Conservation (phyloP, 1,139 yeast species). For the Kurtzmaniella quercitrusa region DNA sequence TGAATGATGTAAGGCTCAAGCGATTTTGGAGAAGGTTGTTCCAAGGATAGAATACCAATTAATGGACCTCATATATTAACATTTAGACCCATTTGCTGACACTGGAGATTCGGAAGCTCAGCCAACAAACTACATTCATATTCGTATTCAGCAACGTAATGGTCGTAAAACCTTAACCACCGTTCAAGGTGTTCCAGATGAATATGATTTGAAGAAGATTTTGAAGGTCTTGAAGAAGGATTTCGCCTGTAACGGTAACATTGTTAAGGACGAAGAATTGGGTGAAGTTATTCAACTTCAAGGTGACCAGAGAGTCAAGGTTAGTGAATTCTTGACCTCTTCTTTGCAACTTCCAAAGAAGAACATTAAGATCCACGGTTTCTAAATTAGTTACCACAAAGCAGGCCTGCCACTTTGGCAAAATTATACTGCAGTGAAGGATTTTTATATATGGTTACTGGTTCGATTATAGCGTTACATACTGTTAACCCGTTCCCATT, state of each 20-base stretch:
- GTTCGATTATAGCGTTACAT: background rate
- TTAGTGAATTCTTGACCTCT: constrained; percentile 84
- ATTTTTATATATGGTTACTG: background rate
- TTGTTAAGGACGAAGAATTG: constrained; percentile 92
- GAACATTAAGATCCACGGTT: constrained; percentile 97
- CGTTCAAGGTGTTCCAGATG: constrained; percentile 94
- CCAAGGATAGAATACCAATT: background rate
- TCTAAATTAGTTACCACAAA: constrained; percentile 37
- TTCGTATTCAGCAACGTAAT: constrained; percentile 99
- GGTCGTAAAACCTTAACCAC: constrained; percentile 99
- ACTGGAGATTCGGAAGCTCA: constrained; percentile 99
- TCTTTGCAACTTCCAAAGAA: constrained; percentile 91
- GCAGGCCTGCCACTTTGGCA: background rate
- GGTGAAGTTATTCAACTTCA: constrained; percentile 98
- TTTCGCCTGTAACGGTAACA: constrained; percentile 98
- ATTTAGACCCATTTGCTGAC: constrained; percentile 94
- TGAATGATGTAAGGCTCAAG: too few relatives aligned
- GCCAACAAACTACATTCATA: constrained; percentile 93
- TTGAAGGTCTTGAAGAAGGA: constrained; percentile 94
- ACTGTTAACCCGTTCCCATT: too few relatives aligned
- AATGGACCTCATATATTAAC: constrained; percentile 7
- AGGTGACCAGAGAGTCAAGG: constrained; percentile 98
- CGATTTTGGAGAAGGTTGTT: too few relatives aligned
- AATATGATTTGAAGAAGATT: constrained; percentile 91
- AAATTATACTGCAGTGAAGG: background rate